Evolutionary conservation across 768 basidiomycete genomes (phyloP).

Genomic region (Scleroderma bovista): DNA sequence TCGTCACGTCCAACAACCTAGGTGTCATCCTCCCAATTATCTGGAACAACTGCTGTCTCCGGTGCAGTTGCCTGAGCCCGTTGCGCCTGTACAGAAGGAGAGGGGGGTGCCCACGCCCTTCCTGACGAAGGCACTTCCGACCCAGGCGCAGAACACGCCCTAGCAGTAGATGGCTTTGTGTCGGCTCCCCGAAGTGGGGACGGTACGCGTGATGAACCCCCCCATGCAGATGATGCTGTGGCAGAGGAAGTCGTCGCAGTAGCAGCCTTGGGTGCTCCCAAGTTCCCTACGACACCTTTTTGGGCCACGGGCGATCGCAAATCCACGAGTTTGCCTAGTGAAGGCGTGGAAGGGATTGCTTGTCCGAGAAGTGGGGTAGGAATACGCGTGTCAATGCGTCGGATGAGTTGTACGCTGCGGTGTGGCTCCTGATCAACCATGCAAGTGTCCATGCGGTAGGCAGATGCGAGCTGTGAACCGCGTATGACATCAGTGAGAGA

Average conservation of each 20-base stretch:
- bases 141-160: conserved; percentile 8
- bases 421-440: conserved; percentile 92
- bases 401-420: conserved; percentile 76
- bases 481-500: not conserved
- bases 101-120: conserved; percentile 4
- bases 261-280: too few species aligned
- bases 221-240: too few species aligned
- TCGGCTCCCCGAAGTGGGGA: not conserved
- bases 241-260: too few species aligned
- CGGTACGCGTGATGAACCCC: too few species aligned
- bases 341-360: conserved; percentile 31
- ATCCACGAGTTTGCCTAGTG: conserved; percentile 58
- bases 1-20: conserved; percentile 9
- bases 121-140: not conserved
- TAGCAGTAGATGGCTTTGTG: not conserved
- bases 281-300: too few species aligned
- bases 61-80: conserved; percentile 4
- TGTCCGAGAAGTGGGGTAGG: conserved; percentile 67
- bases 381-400: conserved; percentile 76
- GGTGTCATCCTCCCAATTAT: conserved; percentile 53
- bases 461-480: conserved; percentile 52
- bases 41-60: conserved; percentile 34
- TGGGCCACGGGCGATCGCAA: conserved; percentile 29
- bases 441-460: conserved; percentile 80
- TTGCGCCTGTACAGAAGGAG: conserved; percentile 18